Conservation (phyloP, 441 rosid species). For the Syzygium malaccense region DNA sequence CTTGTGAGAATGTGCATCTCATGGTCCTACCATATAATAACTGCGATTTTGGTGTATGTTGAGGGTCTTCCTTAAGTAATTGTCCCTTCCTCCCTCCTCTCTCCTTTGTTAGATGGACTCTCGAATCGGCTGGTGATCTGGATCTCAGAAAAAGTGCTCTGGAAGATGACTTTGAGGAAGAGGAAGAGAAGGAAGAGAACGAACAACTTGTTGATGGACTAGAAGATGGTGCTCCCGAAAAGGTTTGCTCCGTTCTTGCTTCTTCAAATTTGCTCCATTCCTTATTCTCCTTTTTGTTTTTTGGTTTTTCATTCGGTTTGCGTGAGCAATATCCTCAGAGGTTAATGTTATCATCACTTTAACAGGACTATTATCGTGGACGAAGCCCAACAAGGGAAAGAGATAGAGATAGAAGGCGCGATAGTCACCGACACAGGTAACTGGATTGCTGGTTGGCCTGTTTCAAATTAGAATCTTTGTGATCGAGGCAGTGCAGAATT, state of each 20-base stretch:
- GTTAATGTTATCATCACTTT: background rate
- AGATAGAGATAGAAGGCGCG: slow-evolving; percentile 73
- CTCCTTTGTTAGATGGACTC: slow-evolving; percentile 51
- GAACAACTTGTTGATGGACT: slow-evolving; percentile 50
- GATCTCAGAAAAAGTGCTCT: slow-evolving; percentile 85
- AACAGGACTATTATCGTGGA: slow-evolving; percentile 66
- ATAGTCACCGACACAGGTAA: slow-evolving; percentile 69
- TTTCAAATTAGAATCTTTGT: background rate
- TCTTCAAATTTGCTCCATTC: background rate
- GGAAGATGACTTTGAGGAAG: slow-evolving; percentile 98
- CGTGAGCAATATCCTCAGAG: background rate
- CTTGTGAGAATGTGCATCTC: background rate
- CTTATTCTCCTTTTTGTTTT: background rate
- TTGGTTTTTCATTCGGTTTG: background rate
- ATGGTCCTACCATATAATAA: background rate
- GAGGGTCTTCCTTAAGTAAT: background rate
- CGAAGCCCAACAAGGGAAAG: slow-evolving; percentile 78
- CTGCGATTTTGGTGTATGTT: background rate
- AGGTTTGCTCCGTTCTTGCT: slow-evolving; percentile 27
- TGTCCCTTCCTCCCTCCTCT: background rate
- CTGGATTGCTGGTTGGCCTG: background rate
- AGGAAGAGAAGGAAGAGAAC: slow-evolving; percentile 87
- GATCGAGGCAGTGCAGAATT: background rate
- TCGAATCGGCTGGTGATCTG: slow-evolving; percentile 58
- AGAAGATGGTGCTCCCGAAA: slow-evolving; percentile 50